Conservation (phyloP, 495 filamentous ascomycete genomes). For the Penicillium waksmanii region DNA sequence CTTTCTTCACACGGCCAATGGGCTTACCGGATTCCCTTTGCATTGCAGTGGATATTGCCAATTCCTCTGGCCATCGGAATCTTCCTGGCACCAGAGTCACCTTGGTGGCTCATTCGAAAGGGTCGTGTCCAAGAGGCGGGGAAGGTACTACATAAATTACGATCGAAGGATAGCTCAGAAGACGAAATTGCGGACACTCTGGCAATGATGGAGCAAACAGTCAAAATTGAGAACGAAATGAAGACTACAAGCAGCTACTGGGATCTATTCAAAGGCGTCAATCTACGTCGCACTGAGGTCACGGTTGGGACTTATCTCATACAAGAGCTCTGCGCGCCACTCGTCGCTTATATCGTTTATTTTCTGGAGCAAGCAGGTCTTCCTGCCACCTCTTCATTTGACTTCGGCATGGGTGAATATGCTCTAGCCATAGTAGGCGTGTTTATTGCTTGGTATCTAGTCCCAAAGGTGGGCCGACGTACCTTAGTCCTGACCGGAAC, state of each 20-base stretch:
- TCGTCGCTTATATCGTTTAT: conserved; percentile 70
- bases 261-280: conserved; percentile 70
- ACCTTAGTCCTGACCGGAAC: conserved; percentile 66
- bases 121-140: conserved; percentile 63
- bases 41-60: conserved; percentile 75
- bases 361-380: conserved; percentile 71
- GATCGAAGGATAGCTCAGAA: conserved; percentile 50
- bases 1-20: conserved; percentile 52
- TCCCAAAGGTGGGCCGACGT: conserved; percentile 67
- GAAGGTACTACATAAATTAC: conserved; percentile 59
- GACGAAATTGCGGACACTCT: conserved; percentile 68
- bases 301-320: conserved; percentile 69
- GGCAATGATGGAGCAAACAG: conserved; percentile 76
- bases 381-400: conserved; percentile 54
- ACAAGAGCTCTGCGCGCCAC: conserved; percentile 69
- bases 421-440: conserved; percentile 66
- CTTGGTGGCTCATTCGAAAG: conserved; percentile 74
- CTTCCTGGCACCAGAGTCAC: conserved; percentile 67
- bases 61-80: conserved; percentile 65
- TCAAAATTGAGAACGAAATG: conserved; percentile 64
- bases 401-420: conserved; percentile 66
- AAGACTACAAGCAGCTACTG: conserved; percentile 59
- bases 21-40: conserved; percentile 65
- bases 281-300: conserved; percentile 70
- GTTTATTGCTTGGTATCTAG: conserved; percentile 66